Percentiles rank a stretch among this genome's conserved stretches.
Conservation (phyloP, 1,139 yeast species). For the Debaryomyces psychrophilus region DNA sequence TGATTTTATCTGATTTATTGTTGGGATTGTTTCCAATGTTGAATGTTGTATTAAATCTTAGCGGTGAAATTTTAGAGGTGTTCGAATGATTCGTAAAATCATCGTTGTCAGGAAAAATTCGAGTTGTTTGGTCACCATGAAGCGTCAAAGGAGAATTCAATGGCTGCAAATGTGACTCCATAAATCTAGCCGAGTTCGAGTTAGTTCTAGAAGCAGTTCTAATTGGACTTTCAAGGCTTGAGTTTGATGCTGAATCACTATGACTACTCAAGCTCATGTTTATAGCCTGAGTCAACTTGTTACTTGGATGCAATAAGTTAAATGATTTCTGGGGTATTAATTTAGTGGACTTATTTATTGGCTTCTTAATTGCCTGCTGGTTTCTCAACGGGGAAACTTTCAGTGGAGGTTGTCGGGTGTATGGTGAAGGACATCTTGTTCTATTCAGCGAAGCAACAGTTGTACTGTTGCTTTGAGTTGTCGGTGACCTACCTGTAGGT, state of each 20-base stretch:
- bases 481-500: slow-evolving; percentile 7
- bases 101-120: slow-evolving; percentile 10
- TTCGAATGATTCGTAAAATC: slow-evolving; percentile 14
- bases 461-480: background rate
- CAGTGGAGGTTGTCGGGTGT: slow-evolving; percentile 16
- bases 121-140: slow-evolving; percentile 6
- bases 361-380: slow-evolving; percentile 1
- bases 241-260: slow-evolving; percentile 14
- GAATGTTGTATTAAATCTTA: slow-evolving; percentile 17
- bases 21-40: slow-evolving; percentile 1
- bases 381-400: slow-evolving; percentile 10
- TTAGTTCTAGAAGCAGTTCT: slow-evolving; percentile 16
- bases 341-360: slow-evolving; percentile 4
- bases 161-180: slow-evolving; percentile 30
- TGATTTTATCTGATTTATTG: slow-evolving; percentile 5
- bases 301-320: slow-evolving; percentile 2
- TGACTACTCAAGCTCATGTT: slow-evolving; percentile 18
- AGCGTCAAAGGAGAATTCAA: slow-evolving; percentile 33
- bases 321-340: background rate
- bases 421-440: slow-evolving; percentile 9
- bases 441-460: background rate
- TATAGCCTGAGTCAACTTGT: slow-evolving; percentile 24
- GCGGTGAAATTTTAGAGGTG: slow-evolving; percentile 24
- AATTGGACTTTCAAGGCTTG: slow-evolving; percentile 24
- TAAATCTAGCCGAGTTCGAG: slow-evolving; percentile 17